These are phyloP conservation scores for Salix udensis DNA, from an alignment of 345 rosid species.

Conservation along the genomic window DNA sequence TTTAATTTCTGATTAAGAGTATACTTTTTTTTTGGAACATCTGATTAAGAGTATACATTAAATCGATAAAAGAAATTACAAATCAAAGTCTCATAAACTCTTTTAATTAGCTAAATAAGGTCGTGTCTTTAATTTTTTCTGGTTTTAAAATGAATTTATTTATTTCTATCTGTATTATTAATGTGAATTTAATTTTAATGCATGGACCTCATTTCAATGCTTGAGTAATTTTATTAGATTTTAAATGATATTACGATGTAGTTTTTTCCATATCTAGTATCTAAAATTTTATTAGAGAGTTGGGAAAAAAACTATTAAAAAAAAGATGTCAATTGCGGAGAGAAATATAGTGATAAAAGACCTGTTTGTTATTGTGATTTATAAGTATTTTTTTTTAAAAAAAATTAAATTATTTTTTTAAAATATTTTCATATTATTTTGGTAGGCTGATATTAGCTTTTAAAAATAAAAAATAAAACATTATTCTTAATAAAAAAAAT, in stretches of 20 bases:
- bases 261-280: neutral
- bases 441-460: too few species aligned
- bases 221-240: too few species aligned
- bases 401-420: too few species aligned
- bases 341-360: neutral
- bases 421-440: too few species aligned
- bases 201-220: too few species aligned
- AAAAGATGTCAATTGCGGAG: neutral
- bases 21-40: too few species aligned
- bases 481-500: too few species aligned
- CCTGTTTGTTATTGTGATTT: too few species aligned
- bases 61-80: neutral
- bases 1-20: neutral
- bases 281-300: neutral
- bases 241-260: too few species aligned
- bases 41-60: neutral
- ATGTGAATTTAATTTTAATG: neutral
- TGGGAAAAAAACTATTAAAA: neutral
- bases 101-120: neutral
- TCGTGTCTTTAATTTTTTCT: neutral
- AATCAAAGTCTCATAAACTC: neutral
- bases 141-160: neutral
- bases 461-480: too few species aligned
- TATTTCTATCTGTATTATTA: neutral
- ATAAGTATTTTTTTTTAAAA: too few species aligned